Evolutionary conservation across 78 protist species (phyloP).

Genomic region (Dictyostelium discoideum): dicty_2.7 NC_007091.3:219001-219500

Average conservation of each 20-base stretch:
- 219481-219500: not conserved
- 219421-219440: not conserved
- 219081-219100: too few relatives aligned
- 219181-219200: not conserved
- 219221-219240: not conserved
- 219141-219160: not conserved
- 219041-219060: too few relatives aligned
- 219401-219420: not conserved
- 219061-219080: too few relatives aligned
- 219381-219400: not conserved
- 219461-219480: not conserved
- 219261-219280: not conserved
- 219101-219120: not conserved
- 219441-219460: not conserved
- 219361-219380: not conserved
- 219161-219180: not conserved
- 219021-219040: too few relatives aligned
- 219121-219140: not conserved
- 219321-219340: not conserved
- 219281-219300: not conserved
- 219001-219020: too few relatives aligned
- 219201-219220: not conserved
- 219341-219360: not conserved
- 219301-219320: not conserved
- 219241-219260: not conserved